Evolutionary conservation across 768 basidiomycete genomes (phyloP).

Genomic region (Lyophyllum atratum): DNA sequence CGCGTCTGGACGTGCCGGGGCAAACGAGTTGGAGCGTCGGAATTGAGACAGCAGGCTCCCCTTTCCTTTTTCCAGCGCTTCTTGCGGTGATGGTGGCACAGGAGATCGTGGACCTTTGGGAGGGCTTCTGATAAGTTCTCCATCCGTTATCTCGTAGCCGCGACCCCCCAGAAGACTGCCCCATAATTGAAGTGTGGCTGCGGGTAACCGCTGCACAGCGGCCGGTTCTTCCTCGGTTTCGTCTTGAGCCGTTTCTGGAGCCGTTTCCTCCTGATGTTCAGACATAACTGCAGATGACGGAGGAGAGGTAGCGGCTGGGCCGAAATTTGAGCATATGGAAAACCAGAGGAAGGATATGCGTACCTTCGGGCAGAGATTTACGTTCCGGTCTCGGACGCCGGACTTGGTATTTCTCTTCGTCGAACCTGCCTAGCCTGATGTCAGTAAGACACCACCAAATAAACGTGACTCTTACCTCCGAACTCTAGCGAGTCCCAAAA

Average conservation of each 20-base stretch:
- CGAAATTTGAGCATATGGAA: background rate
- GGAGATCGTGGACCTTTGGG: slow-evolving; percentile 37
- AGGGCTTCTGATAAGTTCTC: slow-evolving; percentile 63
- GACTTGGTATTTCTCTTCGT: slow-evolving; percentile 62
- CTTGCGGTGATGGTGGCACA: slow-evolving; percentile 17
- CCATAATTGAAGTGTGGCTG: slow-evolving; percentile 71
- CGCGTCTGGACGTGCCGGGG: slow-evolving; percentile 32
- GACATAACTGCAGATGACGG: slow-evolving; percentile 22
- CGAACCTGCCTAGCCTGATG: slow-evolving; percentile 52
- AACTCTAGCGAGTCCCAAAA: slow-evolving; percentile 90
- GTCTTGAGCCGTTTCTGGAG: slow-evolving; percentile 21
- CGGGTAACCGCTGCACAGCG: slow-evolving; percentile 57
- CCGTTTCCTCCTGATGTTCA: slow-evolving; percentile 17
- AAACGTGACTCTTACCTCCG: slow-evolving; percentile 45
- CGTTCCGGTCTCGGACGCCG: slow-evolving; percentile 61
- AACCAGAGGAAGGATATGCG: background rate
- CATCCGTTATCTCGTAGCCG: slow-evolving; percentile 63
- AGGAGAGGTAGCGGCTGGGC: slow-evolving; percentile 22
- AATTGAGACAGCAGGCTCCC: slow-evolving; percentile 60
- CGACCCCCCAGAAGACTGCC: slow-evolving; percentile 64
- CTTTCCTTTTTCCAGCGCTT: slow-evolving; percentile 18
- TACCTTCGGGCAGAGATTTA: slow-evolving; percentile 34
- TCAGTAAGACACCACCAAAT: background rate
- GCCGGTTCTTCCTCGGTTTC: slow-evolving; percentile 61
- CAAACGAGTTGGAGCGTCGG: slow-evolving; percentile 67